Evolutionary conservation across 352 stramenopile genomes (phyloP), one percentile per base, ranked within the genome.

Genomic region (Phytophthora podocarpi): DNA sequence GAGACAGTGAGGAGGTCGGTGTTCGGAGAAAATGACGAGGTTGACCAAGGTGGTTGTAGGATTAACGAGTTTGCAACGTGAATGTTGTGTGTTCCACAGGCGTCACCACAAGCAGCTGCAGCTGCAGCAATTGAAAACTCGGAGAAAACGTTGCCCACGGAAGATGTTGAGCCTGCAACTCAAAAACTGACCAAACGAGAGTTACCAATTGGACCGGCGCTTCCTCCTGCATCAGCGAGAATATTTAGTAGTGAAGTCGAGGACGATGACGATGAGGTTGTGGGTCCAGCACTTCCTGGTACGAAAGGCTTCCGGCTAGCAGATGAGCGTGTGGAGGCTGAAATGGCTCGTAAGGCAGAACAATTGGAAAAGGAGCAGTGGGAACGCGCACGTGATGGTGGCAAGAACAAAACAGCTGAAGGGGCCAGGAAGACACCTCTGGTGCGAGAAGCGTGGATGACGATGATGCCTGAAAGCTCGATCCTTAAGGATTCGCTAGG

Each of bases 361-460:
- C 60, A 82, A 52, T 57, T 94, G 28, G 66, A 89, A 42, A 74
- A 90, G 46, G 75, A 89, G 27, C 73, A 88, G 54, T 93, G 87
- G 83, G 70, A 89, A 67, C 37, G 46, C 30, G 55, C 41, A 46
- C 69, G 54, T 35, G 36, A 50, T 54, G 51, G 51, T 32, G 48
- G 36, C 16, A 68, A 49, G 6, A 43, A 11, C 13, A 45, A 47
- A 16, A 52, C 49, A 23, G 16, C 16, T 24, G 32, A 69, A 20
- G 76, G 57, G 1, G 9, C 55, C 13, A 45, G 43, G 3, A 66
- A 50, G 18, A 40, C 59, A 0, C 48, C 67, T 9, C 26, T 86
- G 36, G 43, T 48, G 13, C 81, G 85, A 26, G 74, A 94, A 67
- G 80, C 85, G 24, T 96, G 87, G 87, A 96, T 96, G 87, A 93